phyloP scores from a whole-genome alignment of 225 moss, liverwort and hornwort species.

The Marchantia polymorpha region DNA sequence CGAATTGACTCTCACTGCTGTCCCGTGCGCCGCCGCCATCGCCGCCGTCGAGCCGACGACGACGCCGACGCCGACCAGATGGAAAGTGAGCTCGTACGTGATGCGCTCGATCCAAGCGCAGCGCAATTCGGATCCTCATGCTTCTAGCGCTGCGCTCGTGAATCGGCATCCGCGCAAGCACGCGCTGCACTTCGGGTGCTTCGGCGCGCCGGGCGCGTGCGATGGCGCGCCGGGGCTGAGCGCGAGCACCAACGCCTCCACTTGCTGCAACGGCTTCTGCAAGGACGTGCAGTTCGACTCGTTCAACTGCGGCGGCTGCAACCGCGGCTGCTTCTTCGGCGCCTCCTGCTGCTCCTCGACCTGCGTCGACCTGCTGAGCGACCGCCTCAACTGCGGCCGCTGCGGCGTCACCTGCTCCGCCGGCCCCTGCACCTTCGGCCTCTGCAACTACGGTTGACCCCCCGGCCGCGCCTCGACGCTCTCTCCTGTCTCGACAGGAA shows the following conservation, averaged over 20 bases:
- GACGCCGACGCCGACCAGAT: background rate
- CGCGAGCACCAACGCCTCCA: constrained; percentile 15
- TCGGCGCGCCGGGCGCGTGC: constrained; percentile 23
- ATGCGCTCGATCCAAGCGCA: constrained; percentile 7
- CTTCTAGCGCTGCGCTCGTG: no score
- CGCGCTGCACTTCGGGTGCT: constrained; percentile 14
- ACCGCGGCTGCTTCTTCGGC: constrained; percentile 18
- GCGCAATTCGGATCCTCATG: no score
- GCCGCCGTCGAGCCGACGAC: background rate
- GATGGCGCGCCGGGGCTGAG: constrained; percentile 23
- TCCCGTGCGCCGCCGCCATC: background rate
- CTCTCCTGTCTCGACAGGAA: no score
- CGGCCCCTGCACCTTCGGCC: constrained; percentile 27
- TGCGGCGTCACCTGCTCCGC: constrained; percentile 22
- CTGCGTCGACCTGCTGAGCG: constrained; percentile 14
- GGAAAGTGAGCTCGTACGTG: constrained; percentile 13
- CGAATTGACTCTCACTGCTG: background rate
- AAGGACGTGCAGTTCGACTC: constrained; percentile 32
- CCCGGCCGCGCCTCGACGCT: no score
- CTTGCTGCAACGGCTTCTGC: constrained; percentile 35
- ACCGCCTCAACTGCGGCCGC: constrained; percentile 29
- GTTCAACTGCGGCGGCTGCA: constrained; percentile 36
- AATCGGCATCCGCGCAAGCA: constrained; percentile 16
- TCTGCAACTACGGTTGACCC: constrained; percentile 32
- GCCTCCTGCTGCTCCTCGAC: constrained; percentile 23